phyloP scores from a whole-genome alignment of 306 rosid genomes.

The Begonia masoniana region DNA sequence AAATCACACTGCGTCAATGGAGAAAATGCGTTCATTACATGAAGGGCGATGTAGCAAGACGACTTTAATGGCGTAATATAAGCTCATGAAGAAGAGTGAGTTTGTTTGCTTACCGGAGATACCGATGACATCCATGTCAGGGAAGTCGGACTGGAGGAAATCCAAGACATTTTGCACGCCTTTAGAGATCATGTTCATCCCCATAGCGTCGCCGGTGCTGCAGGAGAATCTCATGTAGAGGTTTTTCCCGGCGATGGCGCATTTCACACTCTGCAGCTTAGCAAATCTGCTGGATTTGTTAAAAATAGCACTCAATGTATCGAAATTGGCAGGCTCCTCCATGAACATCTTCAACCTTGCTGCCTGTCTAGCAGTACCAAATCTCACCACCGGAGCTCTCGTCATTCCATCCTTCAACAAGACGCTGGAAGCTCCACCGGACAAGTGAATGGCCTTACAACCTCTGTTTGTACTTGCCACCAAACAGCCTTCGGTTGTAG shows the following conservation, averaged over 20 bases:
- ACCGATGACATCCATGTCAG: conserved; percentile 20
- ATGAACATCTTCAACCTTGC: conserved; percentile 17
- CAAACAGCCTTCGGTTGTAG: conserved; percentile 22
- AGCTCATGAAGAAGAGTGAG: not conserved
- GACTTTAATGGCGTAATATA: no score
- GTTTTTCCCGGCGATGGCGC: conserved; percentile 14
- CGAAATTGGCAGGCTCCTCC: conserved; percentile 17
- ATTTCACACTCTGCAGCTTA: conserved; percentile 5
- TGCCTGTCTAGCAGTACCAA: conserved; percentile 9
- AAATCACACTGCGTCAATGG: no score
- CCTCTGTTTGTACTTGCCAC: conserved; percentile 23
- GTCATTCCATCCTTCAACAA: conserved; percentile 18
- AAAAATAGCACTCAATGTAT: conserved; percentile 12
- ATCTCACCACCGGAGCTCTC: conserved; percentile 18
- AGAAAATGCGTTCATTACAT: no score
- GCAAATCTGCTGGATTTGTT: conserved; percentile 24
- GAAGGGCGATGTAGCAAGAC: no score
- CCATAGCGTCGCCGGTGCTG: conserved; percentile 26
- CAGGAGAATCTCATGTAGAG: conserved; percentile 18
- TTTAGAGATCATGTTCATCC: conserved; percentile 26
- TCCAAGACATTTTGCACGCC: conserved; percentile 22
- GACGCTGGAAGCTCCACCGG: conserved; percentile 13
- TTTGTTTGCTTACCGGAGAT: conserved; percentile 12
- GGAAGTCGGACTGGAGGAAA: conserved; percentile 12
- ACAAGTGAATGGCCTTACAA: conserved; percentile 15